Evolutionary conservation across 176 grass and related monocot species (phyloP).

Genomic region (Hsuehochloa calcarea): DNA sequence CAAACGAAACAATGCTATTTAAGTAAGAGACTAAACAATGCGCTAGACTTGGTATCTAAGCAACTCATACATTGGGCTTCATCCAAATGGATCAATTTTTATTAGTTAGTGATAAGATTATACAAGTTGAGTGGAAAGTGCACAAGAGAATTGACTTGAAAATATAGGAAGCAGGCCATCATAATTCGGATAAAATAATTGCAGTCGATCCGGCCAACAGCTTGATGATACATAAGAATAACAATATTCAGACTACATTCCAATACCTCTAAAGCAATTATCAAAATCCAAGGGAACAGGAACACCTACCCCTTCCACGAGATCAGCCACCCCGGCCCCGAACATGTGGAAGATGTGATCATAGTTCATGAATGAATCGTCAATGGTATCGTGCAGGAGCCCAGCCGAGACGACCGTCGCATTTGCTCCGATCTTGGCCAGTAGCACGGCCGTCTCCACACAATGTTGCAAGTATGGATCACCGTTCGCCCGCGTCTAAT

Average conservation of each 20-base stretch:
- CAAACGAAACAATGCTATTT: background rate
- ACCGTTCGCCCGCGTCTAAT: conserved; percentile 62
- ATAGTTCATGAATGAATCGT: conserved; percentile 78
- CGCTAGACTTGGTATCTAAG: background rate
- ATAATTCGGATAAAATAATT: conserved; percentile 30
- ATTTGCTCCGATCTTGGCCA: conserved; percentile 70
- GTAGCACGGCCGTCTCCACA: conserved; percentile 74
- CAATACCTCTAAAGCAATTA: background rate
- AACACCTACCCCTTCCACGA: conserved; percentile 78
- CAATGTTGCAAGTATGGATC: conserved; percentile 83
- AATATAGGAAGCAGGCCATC: background rate
- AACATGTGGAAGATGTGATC: conserved; percentile 66
- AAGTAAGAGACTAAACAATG: background rate
- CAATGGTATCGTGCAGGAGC: conserved; percentile 78
- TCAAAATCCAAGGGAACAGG: conserved; percentile 11
- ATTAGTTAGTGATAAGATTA: background rate
- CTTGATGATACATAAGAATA: conserved; percentile 9
- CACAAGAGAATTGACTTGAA: conserved; percentile 13
- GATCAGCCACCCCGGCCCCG: conserved; percentile 61
- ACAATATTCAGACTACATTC: background rate
- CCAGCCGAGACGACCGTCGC: conserved; percentile 65
- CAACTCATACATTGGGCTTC: background rate
- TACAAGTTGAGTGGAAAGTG: background rate
- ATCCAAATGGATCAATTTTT: conserved; percentile 6
- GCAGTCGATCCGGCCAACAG: background rate